phyloP scores from a whole-genome alignment of 139 green algal species.

The Nannochloris sp. region DNA sequence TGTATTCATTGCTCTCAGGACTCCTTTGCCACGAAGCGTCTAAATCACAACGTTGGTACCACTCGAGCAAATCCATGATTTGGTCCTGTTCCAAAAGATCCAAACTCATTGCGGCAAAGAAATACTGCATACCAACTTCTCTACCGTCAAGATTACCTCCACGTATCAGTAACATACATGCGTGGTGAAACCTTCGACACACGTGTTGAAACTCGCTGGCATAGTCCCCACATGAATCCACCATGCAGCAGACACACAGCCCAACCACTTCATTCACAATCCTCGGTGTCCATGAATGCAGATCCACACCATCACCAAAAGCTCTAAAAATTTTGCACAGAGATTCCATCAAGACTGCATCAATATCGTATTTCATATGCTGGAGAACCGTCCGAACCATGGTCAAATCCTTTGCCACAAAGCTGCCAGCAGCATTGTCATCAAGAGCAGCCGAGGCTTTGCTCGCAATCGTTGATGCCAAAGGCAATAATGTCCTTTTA shows the following conservation, averaged over 20 bases:
- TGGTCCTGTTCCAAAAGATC: background rate
- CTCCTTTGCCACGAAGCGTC: no score
- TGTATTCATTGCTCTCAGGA: no score
- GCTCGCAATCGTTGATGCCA: background rate
- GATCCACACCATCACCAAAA: background rate
- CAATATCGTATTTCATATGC: background rate
- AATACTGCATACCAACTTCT: background rate
- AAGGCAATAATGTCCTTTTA: background rate
- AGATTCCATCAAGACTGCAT: background rate
- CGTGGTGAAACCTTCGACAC: background rate
- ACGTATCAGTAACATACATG: background rate
- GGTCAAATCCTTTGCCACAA: constrained; percentile 5
- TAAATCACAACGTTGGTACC: background rate
- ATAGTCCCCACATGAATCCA: background rate
- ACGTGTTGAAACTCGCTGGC: background rate
- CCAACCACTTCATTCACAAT: no score
- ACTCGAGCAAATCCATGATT: background rate
- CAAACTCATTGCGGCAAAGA: background rate
- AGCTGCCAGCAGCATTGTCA: background rate
- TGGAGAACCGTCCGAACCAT: background rate
- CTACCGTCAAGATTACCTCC: background rate
- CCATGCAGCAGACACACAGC: background rate
- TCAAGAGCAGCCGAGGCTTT: background rate
- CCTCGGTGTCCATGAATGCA: no score
- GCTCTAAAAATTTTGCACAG: background rate